Evolutionary conservation across 495 filamentous ascomycete genomes (phyloP).

Genomic region (Acidomyces sp.): DNA sequence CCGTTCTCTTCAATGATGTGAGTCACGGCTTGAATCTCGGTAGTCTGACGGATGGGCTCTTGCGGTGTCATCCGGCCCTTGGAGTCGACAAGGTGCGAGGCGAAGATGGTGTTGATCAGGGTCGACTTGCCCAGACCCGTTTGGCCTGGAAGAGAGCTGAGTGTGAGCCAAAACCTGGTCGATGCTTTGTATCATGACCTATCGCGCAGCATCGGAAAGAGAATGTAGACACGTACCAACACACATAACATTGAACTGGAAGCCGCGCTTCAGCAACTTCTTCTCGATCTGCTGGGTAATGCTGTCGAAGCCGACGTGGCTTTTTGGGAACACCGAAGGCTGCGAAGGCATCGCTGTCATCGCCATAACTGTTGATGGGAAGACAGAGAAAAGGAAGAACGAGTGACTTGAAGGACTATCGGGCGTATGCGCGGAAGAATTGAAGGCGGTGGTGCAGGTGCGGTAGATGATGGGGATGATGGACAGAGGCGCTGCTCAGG

Average conservation of each 20-base stretch:
- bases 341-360: constrained; percentile 36
- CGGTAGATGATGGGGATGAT: not conserved
- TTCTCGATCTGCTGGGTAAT: constrained; percentile 98
- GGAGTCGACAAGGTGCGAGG: constrained; percentile 96
- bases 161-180: constrained; percentile 12
- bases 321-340: constrained; percentile 70
- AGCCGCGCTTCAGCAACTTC: constrained; percentile 98
- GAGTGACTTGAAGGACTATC: not conserved
- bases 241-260: constrained; percentile 99
- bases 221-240: constrained; percentile 83
- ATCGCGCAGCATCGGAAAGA: not conserved
- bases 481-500: not conserved
- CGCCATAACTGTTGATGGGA: constrained; percentile 22
- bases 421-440: not conserved
- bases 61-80: constrained; percentile 87
- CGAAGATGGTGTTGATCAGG: constrained; percentile 99
- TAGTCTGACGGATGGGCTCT: constrained; percentile 86
- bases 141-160: constrained; percentile 52
- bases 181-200: not conserved
- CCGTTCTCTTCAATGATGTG: constrained; percentile 99
- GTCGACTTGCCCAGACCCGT: constrained; percentile 98
- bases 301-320: constrained; percentile 92
- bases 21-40: constrained; percentile 92
- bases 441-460: not conserved
- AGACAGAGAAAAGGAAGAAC: not conserved